Base-by-base conservation (phyloP, 2,329 filamentous ascomycete species). In the Aspergillus brunneoviolaceus region DNA sequence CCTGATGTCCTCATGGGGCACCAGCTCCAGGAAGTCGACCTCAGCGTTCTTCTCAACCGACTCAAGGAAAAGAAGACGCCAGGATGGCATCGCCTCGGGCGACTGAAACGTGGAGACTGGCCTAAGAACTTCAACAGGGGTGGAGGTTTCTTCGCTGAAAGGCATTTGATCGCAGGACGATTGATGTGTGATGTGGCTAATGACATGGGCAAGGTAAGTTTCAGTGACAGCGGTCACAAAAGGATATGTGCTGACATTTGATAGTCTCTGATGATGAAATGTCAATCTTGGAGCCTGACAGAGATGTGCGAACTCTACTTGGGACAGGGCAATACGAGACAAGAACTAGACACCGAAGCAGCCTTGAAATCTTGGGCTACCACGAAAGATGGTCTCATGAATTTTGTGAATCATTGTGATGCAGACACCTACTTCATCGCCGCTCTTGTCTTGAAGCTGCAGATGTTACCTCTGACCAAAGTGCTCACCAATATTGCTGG, bases 251-350 rank as follows among this genome's bases (percentile, higher is more conserved):
- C 72, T 78, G 57, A 77, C 63, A 49, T 5, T 49, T 4, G 49
- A 49, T 67, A 81, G 81, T 97, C 94, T 11, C 86, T 92, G 65
- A 98, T 98, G 94, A 88, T 86, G 69, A 96, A 96, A 79, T 99
- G 95, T 75, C 94, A 97, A 76, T 96, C 93, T 3, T 99, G 95
- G 95, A 96, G 90, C 75, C 82, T 99, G 75, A 96, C 94, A 2
- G 95, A 99, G 76, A 99, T 99, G 93, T 96, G 92, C 74, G 91
- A 89, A 64, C 84, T 98, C 16, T 96, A 97, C 66, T 87, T 99
- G 5, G 84, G 87, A 33, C 86, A 86, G 27, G 86, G 86, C 59
- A 89, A 89, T 71, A 82, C 82, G 48, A 89, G 95, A 48, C 86
- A 89, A 58, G 95, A 99, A 42, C 79, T 99, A 33, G 94, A 99